A percentile compares a stretch with the other conserved stretches of the same genome.
Evolutionary conservation across 129 eudicot species (phyloP).

Genomic region (Solidago caesia): DNA sequence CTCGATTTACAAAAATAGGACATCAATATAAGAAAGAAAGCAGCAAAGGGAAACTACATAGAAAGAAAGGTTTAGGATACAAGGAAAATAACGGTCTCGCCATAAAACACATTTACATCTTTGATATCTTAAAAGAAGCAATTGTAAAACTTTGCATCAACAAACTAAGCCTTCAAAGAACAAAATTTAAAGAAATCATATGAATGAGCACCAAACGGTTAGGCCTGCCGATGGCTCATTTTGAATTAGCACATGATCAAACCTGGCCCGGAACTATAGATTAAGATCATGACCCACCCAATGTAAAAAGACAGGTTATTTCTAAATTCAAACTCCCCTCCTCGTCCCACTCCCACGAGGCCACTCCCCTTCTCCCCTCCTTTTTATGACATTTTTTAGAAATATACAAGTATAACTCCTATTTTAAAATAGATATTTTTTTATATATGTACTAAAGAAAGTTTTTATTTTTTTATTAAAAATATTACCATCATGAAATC

Average conservation of each 20-base stretch:
- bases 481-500: too few relatives aligned
- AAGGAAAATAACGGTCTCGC: background rate
- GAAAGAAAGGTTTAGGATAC: background rate
- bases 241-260: background rate
- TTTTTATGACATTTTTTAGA: too few relatives aligned
- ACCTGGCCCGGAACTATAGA: background rate
- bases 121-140: background rate
- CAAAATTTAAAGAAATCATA: background rate
- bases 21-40: too few relatives aligned
- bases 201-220: background rate
- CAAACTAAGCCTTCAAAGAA: background rate
- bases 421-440: too few relatives aligned
- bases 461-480: too few relatives aligned
- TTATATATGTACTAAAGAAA: too few relatives aligned
- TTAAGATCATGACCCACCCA: background rate
- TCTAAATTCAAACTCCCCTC: too few relatives aligned
- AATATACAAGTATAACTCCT: too few relatives aligned
- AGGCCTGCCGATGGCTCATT: background rate
- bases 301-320: background rate
- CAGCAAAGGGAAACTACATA: too few relatives aligned
- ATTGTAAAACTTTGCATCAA: background rate
- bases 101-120: background rate
- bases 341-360: too few relatives aligned
- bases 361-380: too few relatives aligned
- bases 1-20: background rate